Percentiles rank a stretch among this genome's conserved stretches.
Evolutionary conservation across 2,329 filamentous ascomycete genomes (phyloP).

Genomic region (Ophiostoma pallidulum): DNA sequence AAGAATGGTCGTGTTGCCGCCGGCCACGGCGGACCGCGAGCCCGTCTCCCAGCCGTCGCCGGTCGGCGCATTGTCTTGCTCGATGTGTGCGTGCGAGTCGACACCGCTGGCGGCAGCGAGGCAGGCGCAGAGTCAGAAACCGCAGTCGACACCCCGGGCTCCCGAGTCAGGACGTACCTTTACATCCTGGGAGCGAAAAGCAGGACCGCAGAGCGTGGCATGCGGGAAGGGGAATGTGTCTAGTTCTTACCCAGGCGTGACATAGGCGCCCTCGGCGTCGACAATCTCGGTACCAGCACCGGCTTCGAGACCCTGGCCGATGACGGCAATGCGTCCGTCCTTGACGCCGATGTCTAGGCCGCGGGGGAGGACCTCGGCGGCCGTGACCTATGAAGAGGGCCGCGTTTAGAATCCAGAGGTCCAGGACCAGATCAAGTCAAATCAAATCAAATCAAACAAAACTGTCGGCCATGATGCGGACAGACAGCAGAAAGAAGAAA

Average conservation of each 20-base stretch:
- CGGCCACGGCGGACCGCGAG: conserved; percentile 43
- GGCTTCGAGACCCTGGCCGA: conserved; percentile 30
- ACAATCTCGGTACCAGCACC: conserved; percentile 28
- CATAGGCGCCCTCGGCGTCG: conserved; percentile 35
- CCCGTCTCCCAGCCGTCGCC: conserved; percentile 32
- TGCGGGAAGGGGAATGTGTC: too few species aligned
- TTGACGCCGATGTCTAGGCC: conserved; percentile 38
- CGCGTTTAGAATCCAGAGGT: too few species aligned
- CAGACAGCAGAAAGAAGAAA: not conserved
- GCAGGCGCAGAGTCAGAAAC: too few species aligned
- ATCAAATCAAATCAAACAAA: too few species aligned
- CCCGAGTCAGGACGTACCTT: too few species aligned
- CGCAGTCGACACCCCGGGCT: too few species aligned
- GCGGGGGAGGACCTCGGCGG: conserved; percentile 33
- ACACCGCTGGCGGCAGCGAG: conserved; percentile 26
- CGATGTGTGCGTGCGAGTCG: conserved; percentile 29
- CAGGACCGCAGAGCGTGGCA: too few species aligned
- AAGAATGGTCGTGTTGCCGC: conserved; percentile 48
- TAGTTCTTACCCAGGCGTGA: conserved; percentile 30
- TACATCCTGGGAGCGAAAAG: too few species aligned
- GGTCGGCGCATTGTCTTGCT: conserved; percentile 25
- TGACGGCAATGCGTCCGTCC: conserved; percentile 34
- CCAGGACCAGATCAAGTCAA: too few species aligned
- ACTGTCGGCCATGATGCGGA: not conserved
- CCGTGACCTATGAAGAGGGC: conserved; percentile 32